Evolutionary conservation across 192 early-diverging fungal genomes (phyloP), one percentile per base, ranked within the genome.

Genomic region (Bifiguratus adelaidae): DNA sequence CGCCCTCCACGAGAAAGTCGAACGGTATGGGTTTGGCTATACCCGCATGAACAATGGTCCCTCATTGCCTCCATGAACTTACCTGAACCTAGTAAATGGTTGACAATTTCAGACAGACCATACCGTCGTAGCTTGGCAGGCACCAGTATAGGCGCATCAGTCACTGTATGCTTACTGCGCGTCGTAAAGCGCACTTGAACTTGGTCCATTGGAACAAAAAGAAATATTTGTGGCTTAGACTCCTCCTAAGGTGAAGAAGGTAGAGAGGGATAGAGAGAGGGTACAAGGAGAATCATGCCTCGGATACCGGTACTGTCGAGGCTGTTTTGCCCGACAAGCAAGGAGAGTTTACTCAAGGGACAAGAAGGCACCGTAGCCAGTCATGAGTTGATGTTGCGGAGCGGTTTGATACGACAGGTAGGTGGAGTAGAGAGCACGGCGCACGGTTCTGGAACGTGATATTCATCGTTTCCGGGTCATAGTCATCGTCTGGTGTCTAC

Each of bases 91-190:
- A 97, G 72, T 27, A 97, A 67, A 53, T 88, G 89, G 73, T 98
- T 98, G 18, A 98, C 78, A 48, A 98, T 83, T 70, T 94, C 90
- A 15, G 88, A 90, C 21, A 98, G 76, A 22, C 88, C 91, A 65
- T 89, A 88, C 7, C 92, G 84, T 55, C 78, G 73, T 25, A 98
- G 71, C 19, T 68, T 70, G 41, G 87, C 74, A 28, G 95, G 95
- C 3, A 96, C 81, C 40, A 95, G 73, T 22, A 98, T 85, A 44
- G 89, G 70, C 3, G 88, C 68, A 47, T 92, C 83, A 7, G 83
- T 78, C n/a, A 95, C 76, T 24, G 76, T 74, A 58, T 83, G 84
- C 47, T 83, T 58, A 60, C 90, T 83, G 46, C 81, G 73, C 12
- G 91, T 85, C 24, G 70, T 65, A 44, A 97, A 87, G 35, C 83